Evolutionary conservation across 2,329 filamentous ascomycete genomes (phyloP).

Genomic region (Talaromyces rugulosus): DNA sequence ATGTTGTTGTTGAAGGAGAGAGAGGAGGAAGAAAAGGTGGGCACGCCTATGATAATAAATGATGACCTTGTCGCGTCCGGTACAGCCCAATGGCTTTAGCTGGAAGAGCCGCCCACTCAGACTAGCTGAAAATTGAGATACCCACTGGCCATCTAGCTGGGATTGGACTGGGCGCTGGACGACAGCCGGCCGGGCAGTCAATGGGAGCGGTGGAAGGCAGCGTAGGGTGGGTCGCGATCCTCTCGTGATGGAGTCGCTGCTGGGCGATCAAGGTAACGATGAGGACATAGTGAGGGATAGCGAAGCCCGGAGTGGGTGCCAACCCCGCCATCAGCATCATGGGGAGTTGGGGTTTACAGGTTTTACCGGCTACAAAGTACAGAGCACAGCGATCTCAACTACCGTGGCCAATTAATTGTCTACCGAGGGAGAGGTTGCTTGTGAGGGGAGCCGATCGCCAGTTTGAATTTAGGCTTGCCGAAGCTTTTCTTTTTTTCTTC

Average conservation of each 20-base stretch:
- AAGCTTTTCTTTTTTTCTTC: neutral
- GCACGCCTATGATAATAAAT: neutral
- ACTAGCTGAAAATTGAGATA: neutral
- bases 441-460: neutral
- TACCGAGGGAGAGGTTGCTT: neutral
- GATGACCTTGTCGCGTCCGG: neutral
- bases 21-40: neutral
- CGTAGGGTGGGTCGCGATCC: neutral
- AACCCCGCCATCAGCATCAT: neutral
- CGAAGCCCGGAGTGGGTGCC: neutral
- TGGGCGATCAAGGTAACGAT: slow-evolving; percentile 1
- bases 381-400: neutral
- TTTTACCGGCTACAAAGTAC: neutral
- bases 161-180: neutral
- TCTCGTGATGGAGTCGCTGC: neutral
- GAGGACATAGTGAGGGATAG: neutral
- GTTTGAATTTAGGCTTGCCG: neutral
- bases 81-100: neutral
- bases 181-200: neutral
- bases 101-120: neutral
- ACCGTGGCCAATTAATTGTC: neutral
- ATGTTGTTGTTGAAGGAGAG: neutral
- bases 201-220: neutral
- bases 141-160: neutral
- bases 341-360: neutral